Base-by-base conservation (phyloP, 192 early-diverging fungal genomes). In the Podila clonocystis region DNA sequence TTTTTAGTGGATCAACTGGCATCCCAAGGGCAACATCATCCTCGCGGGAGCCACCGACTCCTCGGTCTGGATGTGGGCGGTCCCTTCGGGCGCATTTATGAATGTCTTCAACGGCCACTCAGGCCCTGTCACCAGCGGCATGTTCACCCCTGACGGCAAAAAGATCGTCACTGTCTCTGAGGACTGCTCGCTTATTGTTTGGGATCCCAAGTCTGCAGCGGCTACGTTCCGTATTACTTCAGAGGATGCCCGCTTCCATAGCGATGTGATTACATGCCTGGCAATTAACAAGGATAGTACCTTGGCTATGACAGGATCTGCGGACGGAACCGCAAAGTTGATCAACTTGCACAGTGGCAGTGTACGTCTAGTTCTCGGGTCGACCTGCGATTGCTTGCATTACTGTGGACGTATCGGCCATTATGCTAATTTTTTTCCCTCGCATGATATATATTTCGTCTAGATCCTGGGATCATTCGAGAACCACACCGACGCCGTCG, bases 11-110 rank as follows among this genome's bases (percentile, higher is more conserved):
- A 59, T 98, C 24, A 82, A 93, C 73, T 99, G 98, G 98, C 98
- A 99, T 83, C 96, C 96, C 9, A 89, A 94, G 68, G 98, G 98
- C 62, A 91, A 91, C 66, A 92, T 98, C 15, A 68, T 99, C 19
- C 76, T 99, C 29, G 94, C 94, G n/a, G 97, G 97, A 24, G 88
- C 92, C 36, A 85, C 86, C 55, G 98, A 99, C 83, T 93, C 90
- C 3, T 95, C 94, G 8, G 74, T 98, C 62, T 99, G 97, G 97
- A 98, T 99, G 97, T 98, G 98, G 98, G 86, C 85, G 72, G 83
- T 97, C 80, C 97, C 96, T 2, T 87, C 82, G 4, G 96, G 97
- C 49, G 89, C 89, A 45, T 95, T 94, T 75, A 98, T 99, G 96
- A 93, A 94, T 65, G 93, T 98, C 20, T 98, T 99, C 68, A 91